Percentiles rank a stretch among this genome's conserved stretches.
phyloP scores from a whole-genome alignment of 2,329 filamentous ascomycete genomes.

The Paecilomyces variotii region DNA sequence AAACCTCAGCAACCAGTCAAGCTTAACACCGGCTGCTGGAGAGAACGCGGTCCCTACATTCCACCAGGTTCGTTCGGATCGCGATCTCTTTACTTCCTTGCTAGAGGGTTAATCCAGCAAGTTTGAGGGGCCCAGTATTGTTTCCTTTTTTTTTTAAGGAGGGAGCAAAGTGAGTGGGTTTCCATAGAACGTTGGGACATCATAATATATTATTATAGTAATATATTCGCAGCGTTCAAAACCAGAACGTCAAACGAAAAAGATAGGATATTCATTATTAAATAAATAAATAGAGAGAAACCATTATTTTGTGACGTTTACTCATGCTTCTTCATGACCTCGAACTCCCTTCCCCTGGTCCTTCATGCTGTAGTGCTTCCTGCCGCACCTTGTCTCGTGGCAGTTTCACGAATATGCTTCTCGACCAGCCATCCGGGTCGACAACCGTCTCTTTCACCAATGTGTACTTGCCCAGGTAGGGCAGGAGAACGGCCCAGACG shows the following conservation, averaged over 20 bases:
- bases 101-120: conserved; percentile 33
- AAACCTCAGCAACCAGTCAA: neutral
- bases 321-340: too few species aligned
- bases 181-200: conserved; percentile 42
- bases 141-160: conserved; percentile 9
- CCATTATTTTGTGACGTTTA: too few species aligned
- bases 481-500: conserved; percentile 43
- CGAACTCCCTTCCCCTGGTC: neutral
- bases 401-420: conserved; percentile 44
- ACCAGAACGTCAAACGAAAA: too few species aligned
- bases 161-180: conserved; percentile 30
- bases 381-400: conserved; percentile 20
- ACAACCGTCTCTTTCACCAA: conserved; percentile 48
- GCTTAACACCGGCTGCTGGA: neutral
- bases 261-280: too few species aligned
- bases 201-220: neutral
- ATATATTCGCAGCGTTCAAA: too few species aligned
- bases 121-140: conserved; percentile 41
- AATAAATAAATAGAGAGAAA: too few species aligned
- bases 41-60: neutral
- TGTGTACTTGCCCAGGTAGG: conserved; percentile 39
- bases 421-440: conserved; percentile 57
- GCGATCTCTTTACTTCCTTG: conserved; percentile 15
- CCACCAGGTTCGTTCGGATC: neutral
- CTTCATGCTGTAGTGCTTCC: too few species aligned